Evolutionary conservation across 257 asterid species (phyloP).

Genomic region (Jacaranda mimosifolia): DNA sequence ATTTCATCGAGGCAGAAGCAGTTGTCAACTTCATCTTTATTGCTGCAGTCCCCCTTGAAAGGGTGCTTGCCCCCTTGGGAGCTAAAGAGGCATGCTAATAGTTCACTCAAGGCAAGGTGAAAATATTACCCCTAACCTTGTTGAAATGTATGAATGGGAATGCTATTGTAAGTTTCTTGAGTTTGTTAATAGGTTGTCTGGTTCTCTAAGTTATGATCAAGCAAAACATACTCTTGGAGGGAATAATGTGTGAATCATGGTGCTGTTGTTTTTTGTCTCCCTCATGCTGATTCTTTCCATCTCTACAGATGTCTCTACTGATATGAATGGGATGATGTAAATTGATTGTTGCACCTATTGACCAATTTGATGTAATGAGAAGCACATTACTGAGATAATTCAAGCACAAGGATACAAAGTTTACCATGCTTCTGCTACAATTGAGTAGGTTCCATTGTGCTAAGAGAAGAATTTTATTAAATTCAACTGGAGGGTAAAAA

Average conservation of each 20-base stretch:
- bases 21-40: slow-evolving; percentile 67
- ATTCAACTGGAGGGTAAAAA: no score
- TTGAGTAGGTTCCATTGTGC: no score
- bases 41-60: slow-evolving; percentile 74
- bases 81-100: slow-evolving; percentile 51
- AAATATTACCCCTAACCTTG: slow-evolving; percentile 6
- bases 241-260: slow-evolving; percentile 38
- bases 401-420: no score
- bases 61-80: slow-evolving; percentile 76
- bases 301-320: slow-evolving; percentile 17
- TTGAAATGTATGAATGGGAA: neutral
- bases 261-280: neutral
- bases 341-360: neutral
- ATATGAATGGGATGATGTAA: slow-evolving; percentile 20
- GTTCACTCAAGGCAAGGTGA: slow-evolving; percentile 58
- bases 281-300: slow-evolving; percentile 30
- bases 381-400: no score
- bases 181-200: slow-evolving; percentile 25
- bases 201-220: slow-evolving; percentile 23
- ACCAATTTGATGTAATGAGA: no score
- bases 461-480: no score
- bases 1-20: slow-evolving; percentile 77
- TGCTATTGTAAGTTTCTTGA: neutral
- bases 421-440: no score
- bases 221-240: slow-evolving; percentile 28